Conservation (phyloP, 1,284 basidiomycete genomes). For the Sparassis latifolia region DNA sequence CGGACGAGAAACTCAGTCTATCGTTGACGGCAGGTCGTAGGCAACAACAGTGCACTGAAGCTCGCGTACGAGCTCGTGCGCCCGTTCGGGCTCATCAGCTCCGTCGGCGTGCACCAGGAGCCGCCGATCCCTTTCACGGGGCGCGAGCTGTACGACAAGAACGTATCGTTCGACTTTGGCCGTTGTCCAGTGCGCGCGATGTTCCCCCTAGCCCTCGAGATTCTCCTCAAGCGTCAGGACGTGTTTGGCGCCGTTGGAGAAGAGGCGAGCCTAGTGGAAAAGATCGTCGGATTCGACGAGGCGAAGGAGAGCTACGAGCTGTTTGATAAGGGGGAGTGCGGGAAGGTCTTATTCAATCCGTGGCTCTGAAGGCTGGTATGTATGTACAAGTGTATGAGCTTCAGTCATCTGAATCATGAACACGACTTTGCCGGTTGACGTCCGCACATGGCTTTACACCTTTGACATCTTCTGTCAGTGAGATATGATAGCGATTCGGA, state of each 20-base stretch:
- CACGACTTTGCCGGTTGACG: too few species aligned
- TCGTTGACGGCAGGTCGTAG: constrained; percentile 57
- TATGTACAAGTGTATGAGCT: too few species aligned
- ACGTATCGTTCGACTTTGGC: constrained; percentile 77
- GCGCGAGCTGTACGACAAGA: constrained; percentile 72
- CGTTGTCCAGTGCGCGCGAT: constrained; percentile 81
- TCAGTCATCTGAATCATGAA: too few species aligned
- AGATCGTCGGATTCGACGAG: constrained; percentile 48
- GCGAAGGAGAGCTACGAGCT: constrained; percentile 52
- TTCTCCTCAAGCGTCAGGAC: constrained; percentile 65
- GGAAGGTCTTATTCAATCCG: constrained; percentile 70
- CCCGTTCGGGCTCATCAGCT: constrained; percentile 75
- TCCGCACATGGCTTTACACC: too few species aligned
- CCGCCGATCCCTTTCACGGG: constrained; percentile 55
- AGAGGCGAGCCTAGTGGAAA: constrained; percentile 55
- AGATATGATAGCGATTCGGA: too few species aligned
- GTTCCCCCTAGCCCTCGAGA: constrained; percentile 67
- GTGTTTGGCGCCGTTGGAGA: constrained; percentile 60
- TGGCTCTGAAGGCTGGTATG: constrained; percentile 29
- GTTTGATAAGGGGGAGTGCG: constrained; percentile 65
- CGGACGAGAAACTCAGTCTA: too few species aligned
- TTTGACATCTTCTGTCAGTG: too few species aligned
- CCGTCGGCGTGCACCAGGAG: constrained; percentile 69
- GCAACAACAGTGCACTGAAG: constrained; percentile 62
- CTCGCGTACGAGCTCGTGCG: constrained; percentile 76